Base-by-base conservation (phyloP, 768 basidiomycete species). In the Mycena belliarum region DNA sequence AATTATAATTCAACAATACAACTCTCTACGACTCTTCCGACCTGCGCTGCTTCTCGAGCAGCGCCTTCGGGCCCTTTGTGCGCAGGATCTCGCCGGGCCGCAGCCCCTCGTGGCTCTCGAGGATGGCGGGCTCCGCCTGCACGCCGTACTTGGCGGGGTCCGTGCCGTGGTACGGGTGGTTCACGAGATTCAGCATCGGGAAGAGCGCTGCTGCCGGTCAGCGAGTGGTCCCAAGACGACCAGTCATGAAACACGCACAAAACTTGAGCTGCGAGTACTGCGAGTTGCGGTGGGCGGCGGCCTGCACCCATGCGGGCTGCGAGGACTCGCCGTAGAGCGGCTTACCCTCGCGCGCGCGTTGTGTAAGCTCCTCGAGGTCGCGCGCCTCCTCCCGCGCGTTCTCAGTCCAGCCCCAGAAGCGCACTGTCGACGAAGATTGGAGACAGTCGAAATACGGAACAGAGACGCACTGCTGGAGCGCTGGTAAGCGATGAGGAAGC, bases 321-420 rank as follows among this genome's bases (percentile, higher is more conserved):
- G 82, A 79, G 12, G 91, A 93, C 67, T 87, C 80, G 57, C 95
- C 95, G 68, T 96, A 91, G 48, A 98, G 72, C 11, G 95, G 86
- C 73, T 93, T 86, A 55, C 95, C 95, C 58, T 88, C 83, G 64
- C 75, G 74, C 4, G 85, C 88, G 23, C 84, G 85, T 61, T 89
- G 84, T 44, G 82, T 84, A 42, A 98, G 77, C 72, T 98, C 96
- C 16, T 78, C 79, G 38, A 86, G 67, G 70, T 98, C 96, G 73
- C 77, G 80, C 49, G 83, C 83, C 63, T 89, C 83, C 72, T 98
- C 96, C 16, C 83, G 79, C 62, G 84, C 82, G 74, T 96, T 96
- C 74, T 96, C 93, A 7, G 84, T 76, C 93, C 93, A 95, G 49
- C 93, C 93, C 92, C 91, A 95, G 79, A 96, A 92, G n/a, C 93